Conservation (phyloP, 257 asterid genomes). For the Solanum dulcamara region DNA sequence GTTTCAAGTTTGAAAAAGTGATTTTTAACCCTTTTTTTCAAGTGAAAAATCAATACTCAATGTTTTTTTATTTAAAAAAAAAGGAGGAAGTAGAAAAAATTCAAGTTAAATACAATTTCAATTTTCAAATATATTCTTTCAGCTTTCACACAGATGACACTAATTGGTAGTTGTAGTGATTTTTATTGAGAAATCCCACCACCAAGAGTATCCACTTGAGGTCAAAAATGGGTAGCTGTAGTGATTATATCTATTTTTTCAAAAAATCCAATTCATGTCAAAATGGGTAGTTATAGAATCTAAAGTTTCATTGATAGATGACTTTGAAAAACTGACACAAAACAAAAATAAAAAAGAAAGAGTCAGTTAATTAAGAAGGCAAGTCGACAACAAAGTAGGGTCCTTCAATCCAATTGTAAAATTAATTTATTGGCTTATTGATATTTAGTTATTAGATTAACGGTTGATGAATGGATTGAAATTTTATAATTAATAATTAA, state of each 20-base stretch:
- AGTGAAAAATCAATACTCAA: background rate
- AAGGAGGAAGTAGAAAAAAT: background rate
- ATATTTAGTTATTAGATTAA: too few relatives aligned
- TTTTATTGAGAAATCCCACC: background rate
- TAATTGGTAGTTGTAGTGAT: background rate
- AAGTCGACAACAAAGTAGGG: background rate
- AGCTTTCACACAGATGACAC: background rate
- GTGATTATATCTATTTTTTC: background rate
- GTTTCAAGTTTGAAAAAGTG: too few relatives aligned
- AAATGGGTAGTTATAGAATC: background rate
- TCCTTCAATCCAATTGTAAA: too few relatives aligned
- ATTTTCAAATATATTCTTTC: background rate
- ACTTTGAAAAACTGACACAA: background rate
- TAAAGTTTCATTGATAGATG: background rate
- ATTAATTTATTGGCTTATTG: too few relatives aligned
- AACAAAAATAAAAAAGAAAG: background rate
- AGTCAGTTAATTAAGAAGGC: background rate
- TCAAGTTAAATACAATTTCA: background rate
- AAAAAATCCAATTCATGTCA: background rate
- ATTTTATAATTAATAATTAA: too few relatives aligned
- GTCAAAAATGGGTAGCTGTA: background rate
- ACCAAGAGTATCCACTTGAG: background rate
- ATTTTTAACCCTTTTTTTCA: background rate
- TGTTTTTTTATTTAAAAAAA: too few relatives aligned
- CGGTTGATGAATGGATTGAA: too few relatives aligned